Evolutionary conservation across 768 basidiomycete species (phyloP).

Genomic region (Auriscalpium microsporum): DNA sequence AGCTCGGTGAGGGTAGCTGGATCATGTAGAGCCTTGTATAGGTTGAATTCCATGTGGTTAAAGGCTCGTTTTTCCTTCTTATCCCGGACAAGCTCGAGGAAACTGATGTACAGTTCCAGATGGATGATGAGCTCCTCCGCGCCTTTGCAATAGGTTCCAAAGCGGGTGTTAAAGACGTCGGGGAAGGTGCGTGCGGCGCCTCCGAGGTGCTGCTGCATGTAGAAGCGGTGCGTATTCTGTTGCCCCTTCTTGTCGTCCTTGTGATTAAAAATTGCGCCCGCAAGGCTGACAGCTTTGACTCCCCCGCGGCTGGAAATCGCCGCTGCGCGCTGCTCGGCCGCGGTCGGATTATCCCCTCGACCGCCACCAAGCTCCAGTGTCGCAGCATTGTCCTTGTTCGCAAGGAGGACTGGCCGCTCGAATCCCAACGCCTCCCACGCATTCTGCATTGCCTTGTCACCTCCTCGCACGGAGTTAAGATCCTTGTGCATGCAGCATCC

Average conservation of each 20-base stretch:
- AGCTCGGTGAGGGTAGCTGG: constrained; percentile 10
- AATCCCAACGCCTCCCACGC: constrained; percentile 1
- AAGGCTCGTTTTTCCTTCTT: constrained; percentile 12
- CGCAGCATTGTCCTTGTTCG: constrained; percentile 12
- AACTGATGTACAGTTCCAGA: constrained; percentile 8
- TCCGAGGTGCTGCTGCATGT: not conserved
- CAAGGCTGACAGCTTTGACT: not conserved
- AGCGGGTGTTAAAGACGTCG: constrained; percentile 19
- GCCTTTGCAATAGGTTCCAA: constrained; percentile 12
- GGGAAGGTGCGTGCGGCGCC: constrained; percentile 9
- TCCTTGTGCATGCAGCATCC: constrained; percentile 15
- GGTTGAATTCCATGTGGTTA: constrained; percentile 24
- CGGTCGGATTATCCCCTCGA: no score
- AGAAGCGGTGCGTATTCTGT: not conserved
- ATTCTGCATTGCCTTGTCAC: not conserved
- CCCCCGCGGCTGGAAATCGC: not conserved
- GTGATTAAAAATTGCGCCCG: not conserved
- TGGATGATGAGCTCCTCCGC: constrained; percentile 12
- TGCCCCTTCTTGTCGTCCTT: constrained; percentile 1
- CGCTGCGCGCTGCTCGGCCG: not conserved
- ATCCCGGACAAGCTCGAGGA: constrained; percentile 15
- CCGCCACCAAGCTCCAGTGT: not conserved
- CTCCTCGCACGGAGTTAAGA: constrained; percentile 9
- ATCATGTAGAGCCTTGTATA: constrained; percentile 16
- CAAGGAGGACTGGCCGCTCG: not conserved